Percentiles rank a stretch among this genome's conserved stretches.
These are phyloP conservation scores for Debaryomycetaceae sp. DNA, from an alignment of 1,139 yeast species.

Conservation along the genomic window DNA sequence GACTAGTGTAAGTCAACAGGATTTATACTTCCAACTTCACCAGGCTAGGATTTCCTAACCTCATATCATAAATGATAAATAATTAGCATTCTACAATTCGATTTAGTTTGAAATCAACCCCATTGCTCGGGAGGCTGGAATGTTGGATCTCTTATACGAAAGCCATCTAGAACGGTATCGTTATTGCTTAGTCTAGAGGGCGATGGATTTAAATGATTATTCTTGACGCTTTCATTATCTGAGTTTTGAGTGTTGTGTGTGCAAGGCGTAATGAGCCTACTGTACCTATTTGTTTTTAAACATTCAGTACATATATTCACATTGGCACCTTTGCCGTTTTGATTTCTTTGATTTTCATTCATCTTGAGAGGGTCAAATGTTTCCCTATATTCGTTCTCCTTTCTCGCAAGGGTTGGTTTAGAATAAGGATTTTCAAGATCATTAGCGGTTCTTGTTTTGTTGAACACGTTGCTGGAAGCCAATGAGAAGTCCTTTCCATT, in stretches of 20 bases:
- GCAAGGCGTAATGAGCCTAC: constrained; percentile 9
- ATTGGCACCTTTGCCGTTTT: constrained; percentile 3
- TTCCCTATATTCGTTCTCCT: constrained; percentile 1
- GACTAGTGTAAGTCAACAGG: not conserved
- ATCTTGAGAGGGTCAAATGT: constrained; percentile 6
- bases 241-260: constrained; percentile 8
- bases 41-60: too few species aligned
- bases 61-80: too few species aligned
- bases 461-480: constrained; percentile 4
- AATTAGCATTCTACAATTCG: too few species aligned
- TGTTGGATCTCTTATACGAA: constrained; percentile 6
- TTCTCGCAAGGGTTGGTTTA: not conserved
- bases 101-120: not conserved
- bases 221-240: constrained; percentile 3
- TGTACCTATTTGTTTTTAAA: constrained; percentile 6
- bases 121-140: constrained; percentile 8
- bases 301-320: constrained; percentile 9
- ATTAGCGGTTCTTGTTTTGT: constrained; percentile 3
- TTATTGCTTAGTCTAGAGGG: constrained; percentile 5
- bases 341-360: not conserved
- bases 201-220: not conserved
- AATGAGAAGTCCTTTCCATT: constrained; percentile 2
- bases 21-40: too few species aligned
- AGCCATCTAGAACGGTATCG: constrained; percentile 4
- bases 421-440: not conserved